Evolutionary conservation across 2,329 filamentous ascomycete genomes (phyloP), one percentile per base, ranked within the genome.

Genomic region (Alternaria panax): DNA sequence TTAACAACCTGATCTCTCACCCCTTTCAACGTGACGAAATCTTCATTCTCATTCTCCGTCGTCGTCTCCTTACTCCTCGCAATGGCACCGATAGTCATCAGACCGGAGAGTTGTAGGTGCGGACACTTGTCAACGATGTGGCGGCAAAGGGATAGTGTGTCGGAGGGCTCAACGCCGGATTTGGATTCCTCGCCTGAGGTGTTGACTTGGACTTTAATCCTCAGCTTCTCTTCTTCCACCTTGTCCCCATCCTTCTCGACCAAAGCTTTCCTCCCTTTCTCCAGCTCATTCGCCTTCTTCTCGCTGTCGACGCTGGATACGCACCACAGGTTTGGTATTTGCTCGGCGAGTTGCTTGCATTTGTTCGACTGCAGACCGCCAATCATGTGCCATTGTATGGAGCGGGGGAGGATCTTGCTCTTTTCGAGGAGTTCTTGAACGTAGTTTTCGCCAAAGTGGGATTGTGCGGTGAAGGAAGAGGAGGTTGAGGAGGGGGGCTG

Each of bases 1-100:
- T 80, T 73, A 2, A 84, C 86, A 2, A 97, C 87, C 14, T 86
- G 78, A 75, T 96, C 91, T 56, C 92, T 83, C 75, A 91, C 89
- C 71, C 90, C 84, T 51, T 81, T 83, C 73, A 99, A 78, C 5
- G 81, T 76, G 5, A 88, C 77, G 75, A 98, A 98, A 79, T 99
- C 95, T 78, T 96, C 92, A 76, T 98, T 98, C 79, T 94, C 90
- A n/a, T 83, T 90, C 68, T 91, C 92, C 0, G 85, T 60, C n/a
- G 78, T 80, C 2, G 88, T 90, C 16, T 87, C 92, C 71, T 87
- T 86, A 69, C 91, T 95, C 63, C 94, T 82, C 48, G 93, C 94
- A 76, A 98, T 96, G 18, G 94, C 93, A 1, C 95, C 95, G 73
- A 99, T 98, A 2, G 95, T 99, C 95, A 99, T 99, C 36, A 99